These are phyloP conservation scores for Obelidium mucronatum DNA, from an alignment of 192 early-diverging fungal genomes.

Conservation along the genomic window DNA sequence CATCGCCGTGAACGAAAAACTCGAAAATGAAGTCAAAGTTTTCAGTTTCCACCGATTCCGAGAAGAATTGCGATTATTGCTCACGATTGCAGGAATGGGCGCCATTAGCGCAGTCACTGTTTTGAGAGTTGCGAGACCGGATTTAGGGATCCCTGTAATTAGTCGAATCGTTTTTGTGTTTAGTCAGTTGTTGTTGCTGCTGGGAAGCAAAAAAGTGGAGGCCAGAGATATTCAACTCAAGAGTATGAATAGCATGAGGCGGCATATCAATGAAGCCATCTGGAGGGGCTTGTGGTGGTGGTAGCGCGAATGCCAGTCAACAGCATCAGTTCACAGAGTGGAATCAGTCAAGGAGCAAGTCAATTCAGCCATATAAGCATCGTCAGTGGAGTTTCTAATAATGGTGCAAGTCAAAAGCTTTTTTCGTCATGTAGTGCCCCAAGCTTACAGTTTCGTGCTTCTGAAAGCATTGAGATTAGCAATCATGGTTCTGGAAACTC, in stretches of 20 bases:
- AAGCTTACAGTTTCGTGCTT: too few species aligned
- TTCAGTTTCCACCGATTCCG: not conserved
- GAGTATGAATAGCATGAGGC: not conserved
- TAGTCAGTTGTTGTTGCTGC: not conserved
- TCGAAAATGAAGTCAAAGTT: not conserved
- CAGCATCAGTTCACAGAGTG: too few species aligned
- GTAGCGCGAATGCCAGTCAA: too few species aligned
- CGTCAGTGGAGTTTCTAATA: too few species aligned
- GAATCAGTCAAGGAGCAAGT: too few species aligned
- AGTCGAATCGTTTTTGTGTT: slow-evolving; percentile 14
- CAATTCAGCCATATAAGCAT: not conserved
- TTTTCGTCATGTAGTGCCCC: too few species aligned
- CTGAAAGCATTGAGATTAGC: too few species aligned
- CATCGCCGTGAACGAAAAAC: not conserved
- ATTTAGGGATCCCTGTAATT: not conserved
- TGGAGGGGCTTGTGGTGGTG: too few species aligned
- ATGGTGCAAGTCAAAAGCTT: too few species aligned
- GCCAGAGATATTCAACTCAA: not conserved
- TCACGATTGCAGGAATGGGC: slow-evolving; percentile 11
- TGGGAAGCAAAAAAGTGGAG: slow-evolving; percentile 7
- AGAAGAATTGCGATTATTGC: not conserved
- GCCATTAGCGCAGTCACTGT: not conserved
- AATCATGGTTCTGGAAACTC: too few species aligned
- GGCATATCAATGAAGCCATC: too few species aligned
- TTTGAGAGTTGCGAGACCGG: not conserved